phyloP scores from a whole-genome alignment of 495 filamentous ascomycete genomes.

The Podospora sp. region DNA sequence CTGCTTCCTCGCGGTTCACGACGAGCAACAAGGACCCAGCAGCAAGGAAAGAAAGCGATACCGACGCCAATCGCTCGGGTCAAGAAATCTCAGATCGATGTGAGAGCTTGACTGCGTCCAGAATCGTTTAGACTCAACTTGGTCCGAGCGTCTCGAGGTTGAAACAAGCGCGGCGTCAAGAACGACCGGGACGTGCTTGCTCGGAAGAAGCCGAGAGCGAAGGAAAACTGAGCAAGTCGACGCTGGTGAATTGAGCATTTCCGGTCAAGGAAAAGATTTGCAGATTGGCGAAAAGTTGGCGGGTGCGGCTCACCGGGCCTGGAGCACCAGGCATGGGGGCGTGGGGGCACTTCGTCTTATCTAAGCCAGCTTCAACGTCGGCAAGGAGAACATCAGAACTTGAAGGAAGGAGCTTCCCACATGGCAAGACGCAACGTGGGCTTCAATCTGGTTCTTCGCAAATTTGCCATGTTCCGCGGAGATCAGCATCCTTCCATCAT shows the following conservation, averaged over 20 bases:
- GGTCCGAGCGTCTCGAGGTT: background rate
- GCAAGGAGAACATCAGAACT: background rate
- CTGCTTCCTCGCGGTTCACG: too few relatives aligned
- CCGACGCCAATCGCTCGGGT: background rate
- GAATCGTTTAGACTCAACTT: background rate
- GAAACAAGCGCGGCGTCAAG: background rate
- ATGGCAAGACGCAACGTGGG: background rate
- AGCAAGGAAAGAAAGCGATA: background rate
- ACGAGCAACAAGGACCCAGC: background rate
- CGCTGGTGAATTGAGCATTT: slow-evolving; percentile 9
- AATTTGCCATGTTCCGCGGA: slow-evolving; percentile 15
- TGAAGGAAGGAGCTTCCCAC: background rate
- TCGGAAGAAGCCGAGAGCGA: background rate
- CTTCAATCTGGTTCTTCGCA: background rate
- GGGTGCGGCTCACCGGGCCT: slow-evolving; percentile 18
- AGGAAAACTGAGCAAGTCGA: background rate
- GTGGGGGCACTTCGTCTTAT: slow-evolving; percentile 11
- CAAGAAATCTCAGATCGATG: background rate
- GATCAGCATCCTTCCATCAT: slow-evolving; percentile 7
- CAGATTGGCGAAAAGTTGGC: slow-evolving; percentile 18
- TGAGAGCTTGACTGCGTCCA: background rate
- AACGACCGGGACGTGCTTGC: background rate
- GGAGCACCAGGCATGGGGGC: slow-evolving; percentile 12
- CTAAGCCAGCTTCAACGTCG: background rate
- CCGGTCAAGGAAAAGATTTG: slow-evolving; percentile 8